These are phyloP conservation scores for Globisporangium carolinianum DNA, from an alignment of 352 stramenopile genomes.

Conservation along the genomic window DNA sequence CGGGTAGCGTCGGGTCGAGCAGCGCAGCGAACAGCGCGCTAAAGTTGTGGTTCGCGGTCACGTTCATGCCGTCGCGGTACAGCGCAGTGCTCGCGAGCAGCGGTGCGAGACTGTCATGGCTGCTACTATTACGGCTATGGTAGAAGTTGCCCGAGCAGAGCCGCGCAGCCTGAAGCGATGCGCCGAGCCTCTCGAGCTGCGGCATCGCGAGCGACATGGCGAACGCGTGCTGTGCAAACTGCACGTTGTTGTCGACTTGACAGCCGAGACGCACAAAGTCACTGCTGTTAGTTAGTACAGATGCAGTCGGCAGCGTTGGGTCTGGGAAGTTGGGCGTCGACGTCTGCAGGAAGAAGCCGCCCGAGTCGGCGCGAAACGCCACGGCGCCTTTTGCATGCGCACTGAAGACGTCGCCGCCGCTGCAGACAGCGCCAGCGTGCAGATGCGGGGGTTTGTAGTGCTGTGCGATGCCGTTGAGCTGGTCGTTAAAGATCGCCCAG, in stretches of 20 bases:
- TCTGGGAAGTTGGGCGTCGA: constrained; percentile 77
- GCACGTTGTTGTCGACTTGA: constrained; percentile 70
- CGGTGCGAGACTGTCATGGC: constrained; percentile 17
- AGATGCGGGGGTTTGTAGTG: constrained; percentile 12
- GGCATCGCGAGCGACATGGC: constrained; percentile 46
- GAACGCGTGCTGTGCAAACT: constrained; percentile 68
- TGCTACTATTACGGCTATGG: background rate
- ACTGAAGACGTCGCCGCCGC: constrained; percentile 46
- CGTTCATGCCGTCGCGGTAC: constrained; percentile 32
- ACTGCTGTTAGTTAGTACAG: background rate
- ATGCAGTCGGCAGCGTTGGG: constrained; percentile 20
- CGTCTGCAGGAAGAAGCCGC: constrained; percentile 68
- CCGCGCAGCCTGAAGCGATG: constrained; percentile 42
- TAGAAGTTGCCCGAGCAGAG: constrained; percentile 76
- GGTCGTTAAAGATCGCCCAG: constrained; percentile 78
- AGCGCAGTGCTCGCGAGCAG: constrained; percentile 30
- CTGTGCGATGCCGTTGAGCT: constrained; percentile 59
- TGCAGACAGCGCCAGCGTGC: constrained; percentile 28
- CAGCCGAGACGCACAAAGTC: constrained; percentile 61
- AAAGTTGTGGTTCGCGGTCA: constrained; percentile 21
- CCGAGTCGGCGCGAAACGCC: constrained; percentile 31
- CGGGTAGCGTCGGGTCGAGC: constrained; percentile 27
- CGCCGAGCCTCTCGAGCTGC: constrained; percentile 33
- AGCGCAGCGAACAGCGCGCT: constrained; percentile 42
- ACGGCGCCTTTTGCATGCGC: constrained; percentile 70